Percentiles rank a stretch among this genome's conserved stretches.
Conservation (phyloP, 2,329 filamentous ascomycete genomes). For the Ascochyta fabae region DNA sequence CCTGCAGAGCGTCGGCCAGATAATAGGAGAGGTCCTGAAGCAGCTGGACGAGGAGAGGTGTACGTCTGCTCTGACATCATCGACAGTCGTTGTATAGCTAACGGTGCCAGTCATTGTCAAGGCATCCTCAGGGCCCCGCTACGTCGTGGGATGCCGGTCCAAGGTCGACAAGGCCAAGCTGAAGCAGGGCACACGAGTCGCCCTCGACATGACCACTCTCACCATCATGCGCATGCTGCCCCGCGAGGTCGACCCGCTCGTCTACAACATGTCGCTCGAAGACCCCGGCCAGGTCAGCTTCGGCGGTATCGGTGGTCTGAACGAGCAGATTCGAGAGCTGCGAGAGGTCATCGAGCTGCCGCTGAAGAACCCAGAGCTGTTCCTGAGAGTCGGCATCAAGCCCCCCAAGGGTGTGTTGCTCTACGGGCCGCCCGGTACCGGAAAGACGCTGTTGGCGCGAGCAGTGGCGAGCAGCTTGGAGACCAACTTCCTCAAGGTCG, state of each 20-base stretch:
- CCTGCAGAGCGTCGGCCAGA: constrained; percentile 97
- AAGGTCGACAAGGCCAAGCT: constrained; percentile 98
- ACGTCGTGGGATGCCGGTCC: constrained; percentile 96
- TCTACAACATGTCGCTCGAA: constrained; percentile 99
- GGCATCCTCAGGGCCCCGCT: constrained; percentile 94
- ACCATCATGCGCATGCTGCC: constrained; percentile 99
- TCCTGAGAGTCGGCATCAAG: constrained; percentile 96
- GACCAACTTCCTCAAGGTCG: constrained; percentile 98
- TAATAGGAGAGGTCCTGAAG: constrained; percentile 98
- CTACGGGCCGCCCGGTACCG: constrained; percentile 95
- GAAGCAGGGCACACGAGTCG: constrained; percentile 97
- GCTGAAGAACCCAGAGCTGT: constrained; percentile 97
- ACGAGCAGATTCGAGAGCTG: constrained; percentile 97
- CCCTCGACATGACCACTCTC: constrained; percentile 98
- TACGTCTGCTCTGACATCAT: constrained; percentile 56
- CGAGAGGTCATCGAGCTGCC: constrained; percentile 97
- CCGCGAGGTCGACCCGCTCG: constrained; percentile 94
- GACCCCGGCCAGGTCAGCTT: constrained; percentile 98
- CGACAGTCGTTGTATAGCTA: constrained; percentile 6
- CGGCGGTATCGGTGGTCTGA: constrained; percentile 94
- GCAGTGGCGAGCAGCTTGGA: constrained; percentile 96
- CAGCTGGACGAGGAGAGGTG: constrained; percentile 99
- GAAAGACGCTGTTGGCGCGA: constrained; percentile 92
- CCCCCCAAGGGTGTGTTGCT: constrained; percentile 96
- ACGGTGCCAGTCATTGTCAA: constrained; percentile 84